Conservation (phyloP, 2,329 filamentous ascomycete species). For the Blastomyces gilchristii region DNA sequence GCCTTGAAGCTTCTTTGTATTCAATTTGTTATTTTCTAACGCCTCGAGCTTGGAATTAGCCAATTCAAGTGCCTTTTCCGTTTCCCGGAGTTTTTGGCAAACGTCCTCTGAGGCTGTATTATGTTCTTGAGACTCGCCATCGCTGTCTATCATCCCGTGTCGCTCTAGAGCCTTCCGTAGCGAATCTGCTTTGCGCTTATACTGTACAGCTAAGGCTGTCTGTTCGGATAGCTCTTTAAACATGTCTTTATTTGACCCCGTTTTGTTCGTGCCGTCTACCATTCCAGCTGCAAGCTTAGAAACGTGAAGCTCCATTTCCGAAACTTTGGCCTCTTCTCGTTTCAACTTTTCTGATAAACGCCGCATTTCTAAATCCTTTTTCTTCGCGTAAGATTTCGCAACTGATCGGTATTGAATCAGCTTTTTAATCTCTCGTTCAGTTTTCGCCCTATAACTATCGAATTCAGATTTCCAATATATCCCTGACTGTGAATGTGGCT, state of each 20-base stretch:
- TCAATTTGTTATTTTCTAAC: slow-evolving; percentile 23
- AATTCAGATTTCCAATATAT: slow-evolving; percentile 54
- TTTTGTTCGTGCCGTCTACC: slow-evolving; percentile 21
- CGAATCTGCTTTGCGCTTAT: slow-evolving; percentile 34
- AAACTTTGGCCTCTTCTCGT: slow-evolving; percentile 39
- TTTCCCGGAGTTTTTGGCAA: slow-evolving; percentile 23
- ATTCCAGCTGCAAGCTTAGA: slow-evolving; percentile 34
- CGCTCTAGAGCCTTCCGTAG: slow-evolving; percentile 30
- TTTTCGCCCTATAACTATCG: slow-evolving; percentile 48
- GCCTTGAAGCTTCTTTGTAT: slow-evolving; percentile 27
- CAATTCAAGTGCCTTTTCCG: slow-evolving; percentile 27
- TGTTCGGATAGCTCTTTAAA: slow-evolving; percentile 35
- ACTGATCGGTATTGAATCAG: slow-evolving; percentile 50
- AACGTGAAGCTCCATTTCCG: slow-evolving; percentile 36
- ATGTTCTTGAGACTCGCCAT: slow-evolving; percentile 19
- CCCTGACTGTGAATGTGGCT: slow-evolving; percentile 48
- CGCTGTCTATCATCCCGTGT: slow-evolving; percentile 30
- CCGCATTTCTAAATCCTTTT: slow-evolving; percentile 48
- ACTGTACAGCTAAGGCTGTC: slow-evolving; percentile 35
- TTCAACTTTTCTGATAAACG: slow-evolving; percentile 44
- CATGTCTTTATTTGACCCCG: slow-evolving; percentile 29
- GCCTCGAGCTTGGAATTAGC: slow-evolving; percentile 29
- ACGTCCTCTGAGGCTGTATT: slow-evolving; percentile 15
- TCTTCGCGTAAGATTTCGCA: slow-evolving; percentile 49
- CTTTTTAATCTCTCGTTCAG: slow-evolving; percentile 50